Evolutionary conservation across 176 grass and related monocot genomes (phyloP).

Genomic region (Carex scoparia): DNA sequence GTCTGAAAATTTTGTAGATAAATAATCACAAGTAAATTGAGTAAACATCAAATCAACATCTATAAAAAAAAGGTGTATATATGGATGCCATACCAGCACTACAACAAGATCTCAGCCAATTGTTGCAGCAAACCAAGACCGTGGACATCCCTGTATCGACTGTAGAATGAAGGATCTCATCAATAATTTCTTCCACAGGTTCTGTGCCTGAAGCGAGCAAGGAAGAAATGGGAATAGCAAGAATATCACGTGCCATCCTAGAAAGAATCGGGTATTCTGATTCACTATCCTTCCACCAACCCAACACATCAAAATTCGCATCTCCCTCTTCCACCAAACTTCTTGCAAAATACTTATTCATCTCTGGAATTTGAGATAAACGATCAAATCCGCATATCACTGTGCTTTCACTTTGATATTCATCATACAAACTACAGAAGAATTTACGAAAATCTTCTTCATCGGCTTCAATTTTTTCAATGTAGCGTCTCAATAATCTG

Average conservation of each 20-base stretch:
- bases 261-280: conserved; percentile 3
- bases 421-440: too few relatives aligned
- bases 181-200: too few relatives aligned
- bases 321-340: neutral
- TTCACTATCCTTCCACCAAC: conserved; percentile 7
- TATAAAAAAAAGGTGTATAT: neutral
- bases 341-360: neutral
- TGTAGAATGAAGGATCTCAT: too few relatives aligned
- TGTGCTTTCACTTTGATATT: too few relatives aligned
- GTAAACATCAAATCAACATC: neutral
- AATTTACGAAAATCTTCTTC: too few relatives aligned
- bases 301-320: conserved; percentile 11
- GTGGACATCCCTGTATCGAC: too few relatives aligned
- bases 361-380: neutral
- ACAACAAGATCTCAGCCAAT: neutral
- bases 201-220: neutral
- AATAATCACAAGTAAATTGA: too few relatives aligned
- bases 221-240: conserved; percentile 13
- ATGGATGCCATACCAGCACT: neutral
- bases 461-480: too few relatives aligned
- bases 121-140: neutral
- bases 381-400: neutral
- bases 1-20: neutral
- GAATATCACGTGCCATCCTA: conserved; percentile 17
- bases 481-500: too few relatives aligned